These are phyloP conservation scores for Taphrina sp. DNA, from an alignment of 1,139 yeast genomes.

Conservation along the genomic window DNA sequence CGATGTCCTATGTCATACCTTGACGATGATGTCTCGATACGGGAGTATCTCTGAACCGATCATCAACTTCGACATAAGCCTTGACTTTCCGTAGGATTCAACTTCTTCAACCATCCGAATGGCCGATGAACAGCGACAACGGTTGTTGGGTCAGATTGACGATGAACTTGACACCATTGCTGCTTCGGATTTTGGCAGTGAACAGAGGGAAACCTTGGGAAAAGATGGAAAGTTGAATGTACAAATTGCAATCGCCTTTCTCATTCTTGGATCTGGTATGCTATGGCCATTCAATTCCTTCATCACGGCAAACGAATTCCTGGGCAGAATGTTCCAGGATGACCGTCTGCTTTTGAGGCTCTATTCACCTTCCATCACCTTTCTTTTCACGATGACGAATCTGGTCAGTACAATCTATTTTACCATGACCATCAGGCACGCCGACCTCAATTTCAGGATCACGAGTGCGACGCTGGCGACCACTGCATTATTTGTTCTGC, in stretches of 20 bases:
- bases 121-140: no score
- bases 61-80: no score
- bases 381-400: constrained; percentile 73
- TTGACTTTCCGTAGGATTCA: no score
- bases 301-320: constrained; percentile 80
- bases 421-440: constrained; percentile 67
- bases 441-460: constrained; percentile 58
- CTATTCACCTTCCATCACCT: constrained; percentile 58
- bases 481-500: constrained; percentile 51
- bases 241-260: constrained; percentile 11
- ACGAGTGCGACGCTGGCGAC: constrained; percentile 58
- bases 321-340: constrained; percentile 61
- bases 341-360: constrained; percentile 49
- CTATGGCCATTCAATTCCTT: constrained; percentile 98
- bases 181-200: no score
- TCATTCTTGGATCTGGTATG: constrained; percentile 51
- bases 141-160: no score
- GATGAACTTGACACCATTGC: no score
- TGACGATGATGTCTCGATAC: no score
- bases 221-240: constrained; percentile 1
- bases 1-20: no score
- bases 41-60: no score
- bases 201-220: no score
- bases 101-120: no score
- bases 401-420: constrained; percentile 60